These are phyloP conservation scores for Mortierella sp. DNA, from an alignment of 371 early-diverging fungal genomes.

Conservation along the genomic window DNA sequence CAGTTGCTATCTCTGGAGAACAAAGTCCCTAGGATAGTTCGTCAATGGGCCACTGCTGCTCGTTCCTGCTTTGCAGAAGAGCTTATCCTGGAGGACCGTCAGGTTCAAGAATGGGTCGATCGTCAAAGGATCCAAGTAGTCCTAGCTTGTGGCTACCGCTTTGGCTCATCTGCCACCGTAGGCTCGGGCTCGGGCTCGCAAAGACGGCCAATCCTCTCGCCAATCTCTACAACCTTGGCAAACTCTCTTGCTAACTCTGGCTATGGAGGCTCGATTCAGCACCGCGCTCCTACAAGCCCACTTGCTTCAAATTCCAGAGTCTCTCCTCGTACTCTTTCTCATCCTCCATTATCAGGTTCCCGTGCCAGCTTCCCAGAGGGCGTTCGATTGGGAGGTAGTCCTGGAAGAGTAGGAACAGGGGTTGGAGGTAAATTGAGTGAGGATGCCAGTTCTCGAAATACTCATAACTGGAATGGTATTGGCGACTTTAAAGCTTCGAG, in stretches of 20 bases:
- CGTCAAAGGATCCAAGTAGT: conserved; percentile 47
- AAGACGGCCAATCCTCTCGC: conserved; percentile 13
- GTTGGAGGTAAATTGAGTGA: too few relatives aligned
- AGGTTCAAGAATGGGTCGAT: conserved; percentile 48
- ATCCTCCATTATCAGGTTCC: conserved; percentile 3
- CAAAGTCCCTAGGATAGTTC: conserved; percentile 45
- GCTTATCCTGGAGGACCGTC: conserved; percentile 35
- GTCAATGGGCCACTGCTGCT: conserved; percentile 47
- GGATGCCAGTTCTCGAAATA: not conserved
- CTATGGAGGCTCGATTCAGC: not conserved
- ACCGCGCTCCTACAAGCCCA: conserved; percentile 5
- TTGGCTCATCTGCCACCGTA: not conserved
- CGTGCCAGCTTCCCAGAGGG: conserved; percentile 39
- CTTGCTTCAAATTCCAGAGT: not conserved
- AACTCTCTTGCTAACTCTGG: conserved; percentile 13
- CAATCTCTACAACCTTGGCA: conserved; percentile 31
- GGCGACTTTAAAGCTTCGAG: conserved; percentile 5
- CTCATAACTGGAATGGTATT: not conserved
- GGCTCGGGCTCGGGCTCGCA: not conserved
- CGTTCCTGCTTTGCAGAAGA: conserved; percentile 47
- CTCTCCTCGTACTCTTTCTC: conserved; percentile 2
- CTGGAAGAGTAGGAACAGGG: not conserved
- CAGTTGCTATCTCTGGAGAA: conserved; percentile 50
- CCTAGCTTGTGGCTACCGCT: conserved; percentile 26
- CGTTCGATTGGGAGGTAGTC: conserved; percentile 9